Conservation (phyloP, 495 filamentous ascomycete species). For the Aspergillus bertholletiae region DNA sequence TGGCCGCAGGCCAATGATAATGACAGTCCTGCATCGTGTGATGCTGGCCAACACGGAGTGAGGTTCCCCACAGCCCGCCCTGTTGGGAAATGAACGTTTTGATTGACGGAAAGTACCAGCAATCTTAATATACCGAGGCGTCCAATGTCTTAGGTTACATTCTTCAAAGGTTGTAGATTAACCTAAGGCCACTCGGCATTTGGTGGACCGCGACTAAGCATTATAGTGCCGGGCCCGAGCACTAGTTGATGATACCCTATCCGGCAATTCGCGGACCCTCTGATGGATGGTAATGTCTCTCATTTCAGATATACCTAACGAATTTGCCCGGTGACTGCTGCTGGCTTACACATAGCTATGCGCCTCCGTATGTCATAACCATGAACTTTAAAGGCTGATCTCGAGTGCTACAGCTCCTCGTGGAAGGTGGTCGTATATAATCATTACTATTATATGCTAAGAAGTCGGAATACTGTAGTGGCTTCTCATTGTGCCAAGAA, state of each 20-base stretch:
- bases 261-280: too few species aligned
- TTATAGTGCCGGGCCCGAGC: slow-evolving; percentile 3
- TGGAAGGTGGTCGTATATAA: too few species aligned
- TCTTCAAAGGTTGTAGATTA: background rate
- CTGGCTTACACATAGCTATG: too few species aligned
- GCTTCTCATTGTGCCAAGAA: background rate
- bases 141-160: slow-evolving; percentile 15
- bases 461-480: background rate
- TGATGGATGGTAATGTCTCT: background rate
- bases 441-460: too few species aligned
- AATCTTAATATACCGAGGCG: background rate
- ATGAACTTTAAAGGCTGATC: too few species aligned
- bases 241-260: background rate
- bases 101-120: background rate
- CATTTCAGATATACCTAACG: too few species aligned
- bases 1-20: background rate
- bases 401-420: too few species aligned
- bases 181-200: background rate
- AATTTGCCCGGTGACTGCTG: too few species aligned
- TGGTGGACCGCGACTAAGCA: slow-evolving; percentile 3
- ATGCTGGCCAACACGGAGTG: background rate
- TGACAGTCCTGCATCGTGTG: background rate
- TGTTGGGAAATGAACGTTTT: background rate
- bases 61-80: background rate
- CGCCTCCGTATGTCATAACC: too few species aligned